Percentiles rank a stretch among this genome's conserved stretches.
These are phyloP conservation scores for Xylaria sp. DNA, from an alignment of 2,329 filamentous ascomycete species.

Conservation along the genomic window DNA sequence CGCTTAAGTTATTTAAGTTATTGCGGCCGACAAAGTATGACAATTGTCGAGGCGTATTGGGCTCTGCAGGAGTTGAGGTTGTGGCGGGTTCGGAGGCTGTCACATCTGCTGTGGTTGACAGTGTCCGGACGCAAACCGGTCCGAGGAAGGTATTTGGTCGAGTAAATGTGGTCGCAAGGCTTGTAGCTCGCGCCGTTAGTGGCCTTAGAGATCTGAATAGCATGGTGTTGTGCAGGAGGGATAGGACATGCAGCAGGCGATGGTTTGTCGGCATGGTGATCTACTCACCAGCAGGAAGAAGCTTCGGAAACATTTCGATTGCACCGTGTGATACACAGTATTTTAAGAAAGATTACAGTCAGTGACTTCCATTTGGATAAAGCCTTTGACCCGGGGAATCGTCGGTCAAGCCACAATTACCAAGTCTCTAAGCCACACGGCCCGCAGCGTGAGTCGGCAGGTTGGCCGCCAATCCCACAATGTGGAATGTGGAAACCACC, in stretches of 20 bases:
- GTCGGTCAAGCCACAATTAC: conserved; percentile 35
- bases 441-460: conserved; percentile 15
- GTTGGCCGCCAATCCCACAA: conserved; percentile 34
- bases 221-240: conserved; percentile 33
- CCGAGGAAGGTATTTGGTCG: conserved; percentile 13
- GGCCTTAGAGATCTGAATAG: conserved; percentile 40
- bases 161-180: conserved; percentile 4
- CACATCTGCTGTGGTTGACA: conserved; percentile 33
- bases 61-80: conserved; percentile 35
- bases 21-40: conserved; percentile 80
- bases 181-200: conserved; percentile 32
- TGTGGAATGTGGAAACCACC: conserved; percentile 35
- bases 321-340: conserved; percentile 18
- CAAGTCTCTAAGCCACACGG: conserved; percentile 17
- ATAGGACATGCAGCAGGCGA: neutral
- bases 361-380: conserved; percentile 3
- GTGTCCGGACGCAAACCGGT: conserved; percentile 36
- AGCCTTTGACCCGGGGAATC: conserved; percentile 6
- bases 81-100: conserved; percentile 9
- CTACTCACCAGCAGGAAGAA: neutral
- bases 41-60: conserved; percentile 51
- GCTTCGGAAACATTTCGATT: conserved; percentile 28
- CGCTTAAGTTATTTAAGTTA: conserved; percentile 73
- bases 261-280: conserved; percentile 1
- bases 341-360: conserved; percentile 22